phyloP scores from a whole-genome alignment of 257 asterid species.

The Craterostigma plantagineum region DNA sequence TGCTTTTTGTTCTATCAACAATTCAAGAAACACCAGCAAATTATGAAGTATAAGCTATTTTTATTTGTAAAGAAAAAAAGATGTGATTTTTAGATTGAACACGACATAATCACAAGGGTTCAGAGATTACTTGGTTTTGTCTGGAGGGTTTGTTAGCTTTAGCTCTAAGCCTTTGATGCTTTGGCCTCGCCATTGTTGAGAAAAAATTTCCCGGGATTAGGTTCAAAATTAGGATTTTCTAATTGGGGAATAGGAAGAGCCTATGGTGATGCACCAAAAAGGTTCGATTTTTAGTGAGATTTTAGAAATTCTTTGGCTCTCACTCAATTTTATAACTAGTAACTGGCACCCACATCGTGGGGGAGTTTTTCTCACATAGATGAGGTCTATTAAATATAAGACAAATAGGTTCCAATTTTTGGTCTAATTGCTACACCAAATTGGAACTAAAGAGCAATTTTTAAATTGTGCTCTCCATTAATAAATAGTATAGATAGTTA shows the following conservation, averaged over 20 bases:
- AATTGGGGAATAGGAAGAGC: constrained; percentile 3
- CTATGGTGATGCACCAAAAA: too few relatives aligned
- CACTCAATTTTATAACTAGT: too few relatives aligned
- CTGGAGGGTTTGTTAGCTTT: constrained; percentile 24
- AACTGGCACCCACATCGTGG: too few relatives aligned
- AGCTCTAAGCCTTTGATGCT: constrained; percentile 45
- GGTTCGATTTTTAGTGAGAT: too few relatives aligned
- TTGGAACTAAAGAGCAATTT: too few relatives aligned
- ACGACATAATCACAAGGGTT: not conserved
- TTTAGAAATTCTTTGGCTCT: too few relatives aligned
- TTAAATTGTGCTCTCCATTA: too few relatives aligned
- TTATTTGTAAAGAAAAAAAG: not conserved
- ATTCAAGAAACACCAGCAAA: not conserved
- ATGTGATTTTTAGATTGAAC: not conserved
- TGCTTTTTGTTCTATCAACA: constrained; percentile 39
- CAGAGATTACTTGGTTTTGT: constrained; percentile 31
- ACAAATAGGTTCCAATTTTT: too few relatives aligned
- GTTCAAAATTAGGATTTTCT: constrained; percentile 16
- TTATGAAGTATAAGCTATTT: constrained; percentile 3
- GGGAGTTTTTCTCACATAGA: too few relatives aligned
- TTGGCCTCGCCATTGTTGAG: constrained; percentile 32
- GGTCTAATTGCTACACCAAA: too few relatives aligned
- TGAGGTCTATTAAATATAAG: too few relatives aligned
- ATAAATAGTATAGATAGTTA: too few relatives aligned
- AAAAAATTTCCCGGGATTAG: constrained; percentile 2